These are phyloP conservation scores for Pestalotiopsis sp. DNA, from an alignment of 2,329 filamentous ascomycete genomes.

Conservation along the genomic window DNA sequence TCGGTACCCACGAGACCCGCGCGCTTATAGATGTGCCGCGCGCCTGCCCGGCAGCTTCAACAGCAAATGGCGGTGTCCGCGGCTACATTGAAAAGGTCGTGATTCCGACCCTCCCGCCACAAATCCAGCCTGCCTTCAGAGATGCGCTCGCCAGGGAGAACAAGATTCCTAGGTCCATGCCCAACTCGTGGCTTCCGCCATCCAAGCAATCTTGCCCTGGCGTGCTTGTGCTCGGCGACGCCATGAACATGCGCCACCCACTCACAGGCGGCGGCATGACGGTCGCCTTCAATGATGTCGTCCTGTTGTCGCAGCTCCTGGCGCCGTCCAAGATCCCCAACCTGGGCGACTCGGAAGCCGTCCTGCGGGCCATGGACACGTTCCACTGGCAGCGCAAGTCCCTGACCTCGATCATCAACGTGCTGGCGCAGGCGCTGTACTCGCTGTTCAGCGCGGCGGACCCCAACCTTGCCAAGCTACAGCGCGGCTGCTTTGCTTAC, in stretches of 20 bases:
- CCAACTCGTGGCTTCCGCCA: slow-evolving; percentile 90
- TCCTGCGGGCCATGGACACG: slow-evolving; percentile 68
- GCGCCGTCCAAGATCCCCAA: slow-evolving; percentile 68
- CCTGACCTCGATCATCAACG: slow-evolving; percentile 88
- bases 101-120: slow-evolving; percentile 73
- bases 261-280: slow-evolving; percentile 98
- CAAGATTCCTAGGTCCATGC: slow-evolving; percentile 82
- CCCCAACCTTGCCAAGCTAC: slow-evolving; percentile 75
- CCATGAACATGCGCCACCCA: slow-evolving; percentile 99
- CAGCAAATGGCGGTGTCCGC: slow-evolving; percentile 79
- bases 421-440: slow-evolving; percentile 95
- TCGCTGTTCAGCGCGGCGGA: slow-evolving; percentile 86
- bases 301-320: slow-evolving; percentile 75
- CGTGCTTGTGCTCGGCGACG: slow-evolving; percentile 85
- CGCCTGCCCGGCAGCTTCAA: slow-evolving; percentile 71
- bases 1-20: slow-evolving; percentile 91
- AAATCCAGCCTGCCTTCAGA: slow-evolving; percentile 73
- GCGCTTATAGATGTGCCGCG: slow-evolving; percentile 87
- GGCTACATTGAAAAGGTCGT: slow-evolving; percentile 80
- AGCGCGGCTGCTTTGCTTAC: slow-evolving; percentile 90
- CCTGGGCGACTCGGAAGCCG: slow-evolving; percentile 67
- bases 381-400: slow-evolving; percentile 91
- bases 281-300: slow-evolving; percentile 90
- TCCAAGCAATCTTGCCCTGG: slow-evolving; percentile 69
- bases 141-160: slow-evolving; percentile 74